phyloP scores from a whole-genome alignment of 1,284 basidiomycete genomes.

The Cryptococcus maquisensis region DNA sequence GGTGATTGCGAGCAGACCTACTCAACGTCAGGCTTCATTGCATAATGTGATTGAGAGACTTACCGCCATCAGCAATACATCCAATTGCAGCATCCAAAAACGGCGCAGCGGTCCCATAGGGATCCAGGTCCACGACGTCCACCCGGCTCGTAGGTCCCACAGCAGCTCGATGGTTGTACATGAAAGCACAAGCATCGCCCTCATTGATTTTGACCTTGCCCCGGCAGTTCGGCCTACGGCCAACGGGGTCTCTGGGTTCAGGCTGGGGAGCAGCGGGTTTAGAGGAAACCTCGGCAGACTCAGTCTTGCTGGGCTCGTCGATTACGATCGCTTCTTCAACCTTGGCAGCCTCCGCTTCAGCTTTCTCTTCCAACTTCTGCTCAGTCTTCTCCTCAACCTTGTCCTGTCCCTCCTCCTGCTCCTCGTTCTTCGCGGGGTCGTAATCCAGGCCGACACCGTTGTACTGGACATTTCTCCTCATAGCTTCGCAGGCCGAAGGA shows the following conservation, averaged over 20 bases:
- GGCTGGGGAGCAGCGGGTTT: constrained; percentile 20
- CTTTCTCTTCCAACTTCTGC: background rate
- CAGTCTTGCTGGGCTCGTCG: background rate
- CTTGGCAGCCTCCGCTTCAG: constrained; percentile 13
- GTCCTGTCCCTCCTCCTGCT: background rate
- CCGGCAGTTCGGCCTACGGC: constrained; percentile 40
- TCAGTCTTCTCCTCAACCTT: background rate
- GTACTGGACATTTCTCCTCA: constrained; percentile 81
- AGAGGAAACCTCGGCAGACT: constrained; percentile 8
- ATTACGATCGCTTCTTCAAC: constrained; percentile 9
- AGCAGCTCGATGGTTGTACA: constrained; percentile 82
- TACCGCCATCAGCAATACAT: constrained; percentile 78
- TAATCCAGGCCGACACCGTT: constrained; percentile 63
- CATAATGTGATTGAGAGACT: constrained; percentile 10
- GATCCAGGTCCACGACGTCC: constrained; percentile 93
- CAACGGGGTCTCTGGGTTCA: constrained; percentile 23
- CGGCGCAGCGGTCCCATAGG: constrained; percentile 94
- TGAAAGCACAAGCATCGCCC: constrained; percentile 82
- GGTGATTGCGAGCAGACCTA: constrained; percentile 88
- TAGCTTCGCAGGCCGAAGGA: constrained; percentile 74
- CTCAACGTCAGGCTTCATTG: background rate
- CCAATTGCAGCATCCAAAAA: constrained; percentile 98
- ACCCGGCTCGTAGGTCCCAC: constrained; percentile 58
- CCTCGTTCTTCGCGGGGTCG: constrained; percentile 7
- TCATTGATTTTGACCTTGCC: constrained; percentile 78